Conservation (phyloP, 2,329 filamentous ascomycete genomes). For the Pseudocercospora musae region DNA sequence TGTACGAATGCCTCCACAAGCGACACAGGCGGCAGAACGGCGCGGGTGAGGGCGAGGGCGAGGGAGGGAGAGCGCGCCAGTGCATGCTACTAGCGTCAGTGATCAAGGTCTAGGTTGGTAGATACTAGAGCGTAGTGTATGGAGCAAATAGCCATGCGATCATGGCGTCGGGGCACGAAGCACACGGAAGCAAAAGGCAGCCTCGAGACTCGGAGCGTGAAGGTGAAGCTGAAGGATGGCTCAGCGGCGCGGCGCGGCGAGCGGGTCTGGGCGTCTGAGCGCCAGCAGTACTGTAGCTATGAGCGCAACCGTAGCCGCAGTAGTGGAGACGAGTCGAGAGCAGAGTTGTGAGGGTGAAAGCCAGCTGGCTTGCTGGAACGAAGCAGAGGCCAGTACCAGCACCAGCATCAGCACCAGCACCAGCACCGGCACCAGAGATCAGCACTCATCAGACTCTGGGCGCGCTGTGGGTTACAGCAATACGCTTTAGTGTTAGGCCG, state of each 20-base stretch:
- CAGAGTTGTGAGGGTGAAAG: neutral
- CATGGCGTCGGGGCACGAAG: constrained; percentile 24
- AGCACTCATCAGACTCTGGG: neutral
- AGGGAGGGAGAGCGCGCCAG: constrained; percentile 17
- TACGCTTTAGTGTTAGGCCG: neutral
- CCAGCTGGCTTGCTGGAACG: neutral
- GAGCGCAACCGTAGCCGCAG: neutral
- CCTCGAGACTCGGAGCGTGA: neutral
- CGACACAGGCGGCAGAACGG: constrained; percentile 15
- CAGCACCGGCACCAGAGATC: no score
- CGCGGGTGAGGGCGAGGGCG: constrained; percentile 13
- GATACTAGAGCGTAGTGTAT: no score
- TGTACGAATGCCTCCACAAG: constrained; percentile 15
- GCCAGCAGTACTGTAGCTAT: neutral
- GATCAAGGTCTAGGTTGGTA: constrained; percentile 24
- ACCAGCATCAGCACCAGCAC: neutral
- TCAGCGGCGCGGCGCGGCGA: neutral
- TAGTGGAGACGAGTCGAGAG: neutral
- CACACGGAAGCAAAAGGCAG: constrained; percentile 10
- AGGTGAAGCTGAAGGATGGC: neutral
- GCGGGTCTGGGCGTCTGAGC: constrained; percentile 6
- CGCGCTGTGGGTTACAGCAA: neutral
- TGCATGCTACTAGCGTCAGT: constrained; percentile 22
- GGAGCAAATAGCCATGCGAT: constrained; percentile 23
- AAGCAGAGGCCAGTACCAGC: neutral